Evolutionary conservation across 1,139 yeast genomes (phyloP).

Genomic region (Lodderomyces metapsilosis): DNA sequence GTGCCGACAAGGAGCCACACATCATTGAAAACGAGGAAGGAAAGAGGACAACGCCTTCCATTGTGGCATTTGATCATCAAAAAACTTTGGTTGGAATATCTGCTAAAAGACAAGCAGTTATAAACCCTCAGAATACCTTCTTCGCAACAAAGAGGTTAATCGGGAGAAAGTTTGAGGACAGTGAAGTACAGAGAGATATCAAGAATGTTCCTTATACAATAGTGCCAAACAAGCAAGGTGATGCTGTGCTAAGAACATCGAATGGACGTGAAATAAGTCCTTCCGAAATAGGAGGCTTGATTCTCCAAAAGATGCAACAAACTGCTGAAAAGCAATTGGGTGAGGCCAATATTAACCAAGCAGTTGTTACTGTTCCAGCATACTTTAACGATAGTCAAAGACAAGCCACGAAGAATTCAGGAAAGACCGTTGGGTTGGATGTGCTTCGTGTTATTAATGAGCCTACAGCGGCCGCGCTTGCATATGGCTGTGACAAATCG

Average conservation of each 20-base stretch:
- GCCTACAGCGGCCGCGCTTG: constrained; percentile 82
- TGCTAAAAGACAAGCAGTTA: constrained; percentile 66
- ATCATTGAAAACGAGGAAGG: constrained; percentile 72
- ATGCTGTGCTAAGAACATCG: constrained; percentile 56
- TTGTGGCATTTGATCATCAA: constrained; percentile 55
- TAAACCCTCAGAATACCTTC: constrained; percentile 68
- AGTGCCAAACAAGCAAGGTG: constrained; percentile 53
- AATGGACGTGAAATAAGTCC: constrained; percentile 45
- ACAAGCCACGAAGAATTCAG: constrained; percentile 75
- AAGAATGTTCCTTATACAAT: constrained; percentile 55
- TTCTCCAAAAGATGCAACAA: constrained; percentile 53
- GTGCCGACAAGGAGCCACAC: constrained; percentile 38
- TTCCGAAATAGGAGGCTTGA: constrained; percentile 54
- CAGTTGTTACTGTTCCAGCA: constrained; percentile 80
- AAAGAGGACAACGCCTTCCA: constrained; percentile 68
- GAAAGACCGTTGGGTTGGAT: constrained; percentile 63
- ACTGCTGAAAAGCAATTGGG: constrained; percentile 51
- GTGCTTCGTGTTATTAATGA: constrained; percentile 72
- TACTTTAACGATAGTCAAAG: constrained; percentile 78
- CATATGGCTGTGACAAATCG: constrained; percentile 63
- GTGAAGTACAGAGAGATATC: constrained; percentile 64
- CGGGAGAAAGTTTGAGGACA: constrained; percentile 63
- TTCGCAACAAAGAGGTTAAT: constrained; percentile 74
- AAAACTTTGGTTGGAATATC: constrained; percentile 42
- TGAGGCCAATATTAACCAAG: constrained; percentile 27